These are phyloP conservation scores for Protea cynaroides DNA, from an alignment of 164 flowering plant genomes.

Conservation along the genomic window DNA sequence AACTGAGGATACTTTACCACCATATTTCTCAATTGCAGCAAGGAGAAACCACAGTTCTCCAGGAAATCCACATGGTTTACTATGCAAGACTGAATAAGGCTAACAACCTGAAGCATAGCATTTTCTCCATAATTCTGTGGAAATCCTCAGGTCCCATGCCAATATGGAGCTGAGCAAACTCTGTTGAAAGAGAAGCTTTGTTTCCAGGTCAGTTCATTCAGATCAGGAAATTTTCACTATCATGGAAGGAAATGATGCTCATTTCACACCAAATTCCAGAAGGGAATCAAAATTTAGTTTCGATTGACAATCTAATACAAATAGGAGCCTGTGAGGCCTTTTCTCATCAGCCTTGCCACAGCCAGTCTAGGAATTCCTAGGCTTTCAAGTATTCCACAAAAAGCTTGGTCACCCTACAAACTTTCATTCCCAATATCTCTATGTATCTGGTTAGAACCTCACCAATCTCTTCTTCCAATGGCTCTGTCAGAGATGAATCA, in stretches of 20 bases:
- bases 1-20: conserved; percentile 78
- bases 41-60: conserved; percentile 66
- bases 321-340: conserved; percentile 80
- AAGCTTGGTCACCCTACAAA: conserved; percentile 84
- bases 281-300: conserved; percentile 64
- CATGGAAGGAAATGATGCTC: conserved; percentile 46
- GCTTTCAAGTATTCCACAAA: conserved; percentile 50
- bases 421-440: conserved; percentile 90
- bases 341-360: conserved; percentile 81
- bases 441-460: conserved; percentile 68
- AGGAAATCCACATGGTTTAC: conserved; percentile 72
- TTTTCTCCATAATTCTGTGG: conserved; percentile 68
- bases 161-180: conserved; percentile 43
- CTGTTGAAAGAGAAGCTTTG: conserved; percentile 51
- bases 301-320: conserved; percentile 63
- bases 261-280: conserved; percentile 50
- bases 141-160: conserved; percentile 49
- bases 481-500: conserved; percentile 24
- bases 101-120: conserved; percentile 98
- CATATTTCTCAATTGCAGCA: conserved; percentile 58
- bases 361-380: conserved; percentile 51
- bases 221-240: conserved; percentile 85
- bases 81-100: conserved; percentile 47
- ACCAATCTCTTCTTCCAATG: conserved; percentile 77
- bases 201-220: conserved; percentile 63